A percentile compares a stretch with the other conserved stretches of the same genome.
Conservation (phyloP, 345 rosid species). For the Excoecaria agallocha region DNA sequence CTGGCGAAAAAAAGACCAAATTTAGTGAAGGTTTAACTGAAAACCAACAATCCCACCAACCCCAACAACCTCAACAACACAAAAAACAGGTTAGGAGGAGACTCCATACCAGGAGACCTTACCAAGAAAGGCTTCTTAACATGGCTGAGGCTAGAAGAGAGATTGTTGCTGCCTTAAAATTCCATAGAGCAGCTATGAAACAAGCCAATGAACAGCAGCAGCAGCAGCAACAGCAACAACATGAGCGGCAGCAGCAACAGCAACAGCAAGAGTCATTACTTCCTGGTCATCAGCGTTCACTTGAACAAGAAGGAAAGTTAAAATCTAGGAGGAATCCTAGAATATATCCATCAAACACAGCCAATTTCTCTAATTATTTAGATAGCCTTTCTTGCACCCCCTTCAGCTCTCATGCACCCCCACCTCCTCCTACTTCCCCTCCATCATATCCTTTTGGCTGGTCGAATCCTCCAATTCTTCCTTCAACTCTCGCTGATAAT, state of each 20-base stretch:
- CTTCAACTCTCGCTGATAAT: slow-evolving; percentile 26
- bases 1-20: slow-evolving; percentile 33
- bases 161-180: slow-evolving; percentile 91
- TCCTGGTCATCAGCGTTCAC: slow-evolving; percentile 25
- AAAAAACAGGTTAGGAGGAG: slow-evolving; percentile 95
- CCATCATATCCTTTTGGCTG: slow-evolving; percentile 49
- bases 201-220: slow-evolving; percentile 58
- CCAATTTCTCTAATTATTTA: slow-evolving; percentile 32
- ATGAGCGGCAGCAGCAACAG: slow-evolving; percentile 13
- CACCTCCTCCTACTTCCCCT: slow-evolving; percentile 28
- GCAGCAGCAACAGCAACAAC: slow-evolving; percentile 24
- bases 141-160: slow-evolving; percentile 99
- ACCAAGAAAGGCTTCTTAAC: slow-evolving; percentile 90
- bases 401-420: slow-evolving; percentile 29
- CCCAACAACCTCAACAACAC: slow-evolving; percentile 55
- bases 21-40: slow-evolving; percentile 29
- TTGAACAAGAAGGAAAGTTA: slow-evolving; percentile 43
- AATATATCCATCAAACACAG: slow-evolving; percentile 43
- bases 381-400: slow-evolving; percentile 27
- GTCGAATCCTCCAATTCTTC: slow-evolving; percentile 36
- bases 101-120: slow-evolving; percentile 87
- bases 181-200: slow-evolving; percentile 92
- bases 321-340: slow-evolving; percentile 52
- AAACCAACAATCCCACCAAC: slow-evolving; percentile 29
- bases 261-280: slow-evolving; percentile 24